Base-by-base conservation (phyloP, 2,329 filamentous ascomycete species). In the Monilinia aucupariae region DNA sequence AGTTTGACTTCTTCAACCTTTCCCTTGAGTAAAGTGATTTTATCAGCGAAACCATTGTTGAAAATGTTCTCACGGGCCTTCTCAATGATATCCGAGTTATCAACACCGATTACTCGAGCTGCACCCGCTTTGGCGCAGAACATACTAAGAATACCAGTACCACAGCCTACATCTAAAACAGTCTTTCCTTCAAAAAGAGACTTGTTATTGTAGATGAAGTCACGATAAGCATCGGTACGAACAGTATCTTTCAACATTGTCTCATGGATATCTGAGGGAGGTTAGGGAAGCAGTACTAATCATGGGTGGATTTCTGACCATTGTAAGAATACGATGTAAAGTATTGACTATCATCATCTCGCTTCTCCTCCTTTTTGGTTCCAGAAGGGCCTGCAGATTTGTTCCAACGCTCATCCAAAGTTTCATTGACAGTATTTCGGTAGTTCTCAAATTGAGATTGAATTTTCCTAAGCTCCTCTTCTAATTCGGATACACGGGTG, bases 201-300 rank as follows among this genome's bases (percentile, higher is more conserved):
- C 75, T 96, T 94, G 78, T 97, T 91, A 68, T 87, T 85, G 78
- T 97, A 96, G 71, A 97, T 92, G 74, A 97, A 96, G 76, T 97
- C 92, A 52, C 92, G 86, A 77, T 97, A 97, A 3, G 91, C 88
- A 71, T 96, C 90, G 13, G 92, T 97, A 59, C 92, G 88, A 48
- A 96, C 82, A 0, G 84, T 81, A 72, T 97, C 92, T 75, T 96
- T 96, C 66, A 97, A 82, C 92, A 97, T 97, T 9, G 89, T 92
- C 74, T 96, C 91, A 75, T 97, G 92, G 62, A 97, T 97, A 63
- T 91, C 90, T 89, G n/a, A 20, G 20, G 15, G 30, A 27, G 9
- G 34, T 51, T 52, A 54, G 56, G 43, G 15, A 25, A 34, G 25
- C n/a, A 12, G 68, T 63, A 68, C 62, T 51, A 49, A 47, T 39